Conservation (phyloP, 2,329 filamentous ascomycete genomes). For the Hawksworthiomyces lignivorus region DNA sequence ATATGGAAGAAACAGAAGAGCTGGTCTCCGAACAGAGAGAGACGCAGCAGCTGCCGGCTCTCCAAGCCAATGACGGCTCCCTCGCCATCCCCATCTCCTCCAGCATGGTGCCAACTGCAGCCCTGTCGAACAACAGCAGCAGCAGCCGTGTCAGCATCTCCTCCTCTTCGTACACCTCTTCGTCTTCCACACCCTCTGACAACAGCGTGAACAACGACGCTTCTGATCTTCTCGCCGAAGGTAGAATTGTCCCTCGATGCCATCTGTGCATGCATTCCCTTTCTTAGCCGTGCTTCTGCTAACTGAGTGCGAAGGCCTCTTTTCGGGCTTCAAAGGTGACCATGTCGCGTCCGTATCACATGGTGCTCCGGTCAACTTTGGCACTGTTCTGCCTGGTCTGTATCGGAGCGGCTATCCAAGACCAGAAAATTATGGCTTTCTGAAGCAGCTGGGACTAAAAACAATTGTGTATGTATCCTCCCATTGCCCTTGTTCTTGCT, state of each 20-base stretch:
- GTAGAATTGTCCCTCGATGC: not conserved
- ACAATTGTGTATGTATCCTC: slow-evolving; percentile 66
- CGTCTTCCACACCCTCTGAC: slow-evolving; percentile 4
- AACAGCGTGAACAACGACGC: not conserved
- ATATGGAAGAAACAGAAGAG: slow-evolving; percentile 15
- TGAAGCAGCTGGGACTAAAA: slow-evolving; percentile 62
- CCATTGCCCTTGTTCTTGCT: not conserved
- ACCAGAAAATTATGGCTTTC: slow-evolving; percentile 60
- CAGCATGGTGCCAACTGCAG: not conserved
- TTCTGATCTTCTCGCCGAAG: not conserved
- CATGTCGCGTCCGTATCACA: slow-evolving; percentile 12
- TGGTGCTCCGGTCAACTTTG: slow-evolving; percentile 62
- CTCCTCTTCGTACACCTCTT: slow-evolving; percentile 8
- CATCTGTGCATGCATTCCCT: not conserved
- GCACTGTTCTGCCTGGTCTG: slow-evolving; percentile 62
- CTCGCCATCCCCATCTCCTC: not conserved
- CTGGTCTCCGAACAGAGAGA: slow-evolving; percentile 11
- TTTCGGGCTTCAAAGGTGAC: not conserved
- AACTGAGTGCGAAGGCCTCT: not conserved
- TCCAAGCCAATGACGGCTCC: not conserved
- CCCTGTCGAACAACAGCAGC: slow-evolving; percentile 1
- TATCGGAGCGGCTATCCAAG: slow-evolving; percentile 79
- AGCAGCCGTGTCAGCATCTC: slow-evolving; percentile 11
- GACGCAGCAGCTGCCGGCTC: not conserved
- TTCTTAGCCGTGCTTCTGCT: not conserved